phyloP scores from a whole-genome alignment of 106 monocot genomes.

The Dendrobium huoshanense region DNA sequence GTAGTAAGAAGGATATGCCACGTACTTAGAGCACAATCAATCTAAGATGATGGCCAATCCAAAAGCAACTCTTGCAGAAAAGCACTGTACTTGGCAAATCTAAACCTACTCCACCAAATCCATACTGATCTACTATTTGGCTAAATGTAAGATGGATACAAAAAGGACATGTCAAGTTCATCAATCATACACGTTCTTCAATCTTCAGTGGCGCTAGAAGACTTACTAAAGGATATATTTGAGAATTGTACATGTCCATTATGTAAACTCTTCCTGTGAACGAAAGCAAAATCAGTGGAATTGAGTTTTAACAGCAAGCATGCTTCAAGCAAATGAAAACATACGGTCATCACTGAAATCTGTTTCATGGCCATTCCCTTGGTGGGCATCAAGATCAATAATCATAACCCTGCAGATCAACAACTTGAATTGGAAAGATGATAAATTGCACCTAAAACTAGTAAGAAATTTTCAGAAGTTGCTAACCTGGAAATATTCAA shows the following conservation, averaged over 20 bases:
- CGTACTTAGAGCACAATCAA: neutral
- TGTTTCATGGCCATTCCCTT: conserved; percentile 98
- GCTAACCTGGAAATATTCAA: conserved; percentile 77
- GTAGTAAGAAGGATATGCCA: neutral
- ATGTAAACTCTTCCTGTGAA: conserved; percentile 87
- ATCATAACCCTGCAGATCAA: conserved; percentile 72
- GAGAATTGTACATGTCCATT: conserved; percentile 95
- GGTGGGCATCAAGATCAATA: conserved; percentile 99
- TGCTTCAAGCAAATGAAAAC: conserved; percentile 3
- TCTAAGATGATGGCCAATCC: neutral
- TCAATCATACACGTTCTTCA: neutral
- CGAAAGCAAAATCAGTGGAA: conserved; percentile 8
- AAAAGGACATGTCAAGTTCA: neutral
- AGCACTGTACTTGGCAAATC: neutral
- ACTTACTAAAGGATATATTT: conserved; percentile 93
- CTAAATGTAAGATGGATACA: neutral
- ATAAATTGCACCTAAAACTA: neutral
- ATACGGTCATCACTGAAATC: conserved; percentile 87
- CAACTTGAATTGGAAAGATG: neutral
- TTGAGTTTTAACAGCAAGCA: conserved; percentile 1
- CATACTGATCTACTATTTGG: neutral
- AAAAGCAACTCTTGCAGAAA: neutral
- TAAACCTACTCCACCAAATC: neutral
- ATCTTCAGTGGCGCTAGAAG: neutral
- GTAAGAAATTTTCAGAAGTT: neutral